Evolutionary conservation across 2,329 filamentous ascomycete species (phyloP).

Genomic region (Ramichloridium luteum): DNA sequence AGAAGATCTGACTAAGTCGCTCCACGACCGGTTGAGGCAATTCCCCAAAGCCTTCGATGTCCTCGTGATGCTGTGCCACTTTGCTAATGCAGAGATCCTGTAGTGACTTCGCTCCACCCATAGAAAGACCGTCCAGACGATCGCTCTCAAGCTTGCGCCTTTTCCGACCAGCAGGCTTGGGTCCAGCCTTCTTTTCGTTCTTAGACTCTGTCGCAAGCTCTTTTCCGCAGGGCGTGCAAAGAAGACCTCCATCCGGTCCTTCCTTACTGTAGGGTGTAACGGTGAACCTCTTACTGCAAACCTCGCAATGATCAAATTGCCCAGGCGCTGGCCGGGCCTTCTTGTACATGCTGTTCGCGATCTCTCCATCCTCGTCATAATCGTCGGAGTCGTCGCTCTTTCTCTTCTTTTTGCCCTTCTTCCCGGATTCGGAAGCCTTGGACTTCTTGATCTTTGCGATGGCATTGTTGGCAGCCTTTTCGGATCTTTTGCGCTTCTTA

Average conservation of each 20-base stretch:
- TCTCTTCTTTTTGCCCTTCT: conserved; percentile 34
- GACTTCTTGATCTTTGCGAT: conserved; percentile 30
- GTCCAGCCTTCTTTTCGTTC: conserved; percentile 44
- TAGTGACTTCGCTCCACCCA: conserved; percentile 55
- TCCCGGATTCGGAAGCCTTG: conserved; percentile 34
- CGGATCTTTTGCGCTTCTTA: conserved; percentile 46
- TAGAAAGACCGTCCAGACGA: conserved; percentile 62
- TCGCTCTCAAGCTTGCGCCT: conserved; percentile 72
- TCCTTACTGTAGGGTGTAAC: conserved; percentile 81
- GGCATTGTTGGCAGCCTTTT: conserved; percentile 35
- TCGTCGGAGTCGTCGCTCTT: conserved; percentile 32
- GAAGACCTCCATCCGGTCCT: conserved; percentile 70
- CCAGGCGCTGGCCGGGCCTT: conserved; percentile 56
- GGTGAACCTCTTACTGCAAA: conserved; percentile 78
- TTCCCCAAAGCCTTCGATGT: conserved; percentile 54
- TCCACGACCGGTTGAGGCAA: conserved; percentile 45
- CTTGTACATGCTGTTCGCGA: conserved; percentile 41
- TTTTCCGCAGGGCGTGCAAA: conserved; percentile 72
- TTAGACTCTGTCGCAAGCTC: conserved; percentile 57
- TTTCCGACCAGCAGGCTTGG: conserved; percentile 45
- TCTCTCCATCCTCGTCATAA: conserved; percentile 36
- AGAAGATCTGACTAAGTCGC: conserved; percentile 50
- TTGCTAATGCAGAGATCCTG: conserved; percentile 53
- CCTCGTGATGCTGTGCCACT: conserved; percentile 50
- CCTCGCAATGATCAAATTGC: conserved; percentile 78